A percentile compares a stretch with the other conserved stretches of the same genome.
Evolutionary conservation across 352 stramenopile genomes (phyloP).

Genomic region (Blastocystis sp.): DNA sequence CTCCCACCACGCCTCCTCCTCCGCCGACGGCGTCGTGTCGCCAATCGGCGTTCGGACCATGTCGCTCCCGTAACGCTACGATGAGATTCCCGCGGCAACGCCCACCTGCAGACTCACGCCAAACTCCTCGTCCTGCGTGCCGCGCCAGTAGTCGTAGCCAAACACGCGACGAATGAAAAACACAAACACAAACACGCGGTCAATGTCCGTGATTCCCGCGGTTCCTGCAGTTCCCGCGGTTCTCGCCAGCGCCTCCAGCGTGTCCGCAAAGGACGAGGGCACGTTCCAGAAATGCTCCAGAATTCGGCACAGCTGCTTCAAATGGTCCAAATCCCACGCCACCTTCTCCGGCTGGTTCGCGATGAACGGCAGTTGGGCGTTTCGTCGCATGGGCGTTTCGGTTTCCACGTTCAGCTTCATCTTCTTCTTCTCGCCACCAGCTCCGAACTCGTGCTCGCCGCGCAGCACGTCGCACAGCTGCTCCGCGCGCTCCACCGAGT

Average conservation of each 20-base stretch:
- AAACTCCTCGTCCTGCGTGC: conserved; percentile 24
- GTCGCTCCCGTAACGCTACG: conserved; percentile 22
- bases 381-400: neutral
- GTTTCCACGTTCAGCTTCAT: neutral
- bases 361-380: neutral
- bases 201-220: neutral
- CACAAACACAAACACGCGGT: neutral
- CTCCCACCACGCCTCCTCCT: neutral
- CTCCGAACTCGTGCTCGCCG: neutral
- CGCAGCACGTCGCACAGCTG: conserved; percentile 6
- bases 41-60: neutral
- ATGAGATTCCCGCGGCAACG: neutral
- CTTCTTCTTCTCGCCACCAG: neutral
- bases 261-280: neutral
- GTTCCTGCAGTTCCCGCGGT: neutral
- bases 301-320: neutral
- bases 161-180: conserved; percentile 38
- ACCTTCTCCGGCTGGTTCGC: neutral
- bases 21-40: neutral
- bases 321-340: neutral
- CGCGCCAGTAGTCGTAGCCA: conserved; percentile 44
- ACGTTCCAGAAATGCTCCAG: conserved; percentile 27
- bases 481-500: neutral
- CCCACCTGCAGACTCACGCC: conserved; percentile 40
- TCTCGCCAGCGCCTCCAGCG: neutral